Conservation (phyloP, 805 yeast genomes). For the Starmera dryadoides region DNA sequence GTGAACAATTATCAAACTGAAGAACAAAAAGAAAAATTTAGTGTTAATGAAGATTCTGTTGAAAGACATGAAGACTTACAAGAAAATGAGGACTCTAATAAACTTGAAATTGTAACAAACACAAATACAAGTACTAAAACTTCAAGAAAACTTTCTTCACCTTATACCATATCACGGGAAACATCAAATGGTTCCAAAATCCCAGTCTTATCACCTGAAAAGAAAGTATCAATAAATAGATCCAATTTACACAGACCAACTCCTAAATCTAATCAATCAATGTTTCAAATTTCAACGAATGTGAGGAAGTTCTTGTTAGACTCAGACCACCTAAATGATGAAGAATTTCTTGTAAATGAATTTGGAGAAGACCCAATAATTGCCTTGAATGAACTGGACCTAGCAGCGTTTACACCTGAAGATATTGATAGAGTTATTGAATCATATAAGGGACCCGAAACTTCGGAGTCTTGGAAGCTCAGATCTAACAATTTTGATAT, state of each 20-base stretch:
- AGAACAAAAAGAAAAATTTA: no score
- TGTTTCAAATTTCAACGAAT: neutral
- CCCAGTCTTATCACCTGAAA: neutral
- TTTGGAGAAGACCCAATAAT: constrained; percentile 17
- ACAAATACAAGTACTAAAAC: no score
- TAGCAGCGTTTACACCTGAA: constrained; percentile 2
- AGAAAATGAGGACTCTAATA: neutral
- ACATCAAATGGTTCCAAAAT: neutral
- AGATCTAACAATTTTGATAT: constrained; percentile 11
- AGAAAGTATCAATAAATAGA: neutral
- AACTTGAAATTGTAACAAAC: neutral
- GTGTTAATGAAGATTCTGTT: no score
- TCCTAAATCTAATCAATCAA: neutral
- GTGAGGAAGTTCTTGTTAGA: neutral
- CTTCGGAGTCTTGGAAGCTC: constrained; percentile 16
- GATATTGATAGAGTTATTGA: constrained; percentile 7
- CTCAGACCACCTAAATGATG: constrained; percentile 2
- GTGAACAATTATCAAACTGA: no score
- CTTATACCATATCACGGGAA: neutral
- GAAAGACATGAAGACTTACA: no score
- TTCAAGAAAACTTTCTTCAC: no score
- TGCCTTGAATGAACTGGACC: neutral
- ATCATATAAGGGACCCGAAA: constrained; percentile 10
- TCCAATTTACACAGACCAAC: neutral
- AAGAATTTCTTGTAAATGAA: constrained; percentile 7